Base-by-base conservation (phyloP, 352 stramenopile genomes). In the Pythium brassicae region DNA sequence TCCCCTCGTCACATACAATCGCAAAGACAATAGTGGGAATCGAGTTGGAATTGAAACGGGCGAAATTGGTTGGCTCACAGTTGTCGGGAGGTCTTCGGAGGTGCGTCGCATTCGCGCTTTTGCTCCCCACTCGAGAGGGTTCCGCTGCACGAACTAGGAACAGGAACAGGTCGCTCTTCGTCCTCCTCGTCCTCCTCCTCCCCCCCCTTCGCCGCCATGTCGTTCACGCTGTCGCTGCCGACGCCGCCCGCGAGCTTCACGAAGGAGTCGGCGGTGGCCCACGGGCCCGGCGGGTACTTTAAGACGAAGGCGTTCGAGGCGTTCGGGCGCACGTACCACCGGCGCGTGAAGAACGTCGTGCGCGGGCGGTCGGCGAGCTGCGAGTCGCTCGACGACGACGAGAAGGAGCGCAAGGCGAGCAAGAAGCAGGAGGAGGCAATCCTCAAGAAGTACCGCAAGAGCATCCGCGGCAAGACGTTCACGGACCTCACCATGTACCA, bases 401-500 rank as follows among this genome's bases (percentile, higher is more conserved):
- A 78, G 20, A 74, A 78, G 63, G 66, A 68, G 10, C 79, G 80
- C 52, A 75, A 86, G 43, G 68, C 69, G n/a, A 59, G 76, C 55
- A 74, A 77, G 55, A 87, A 87, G 65, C 59, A 86, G 55, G 83
- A 93, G 55, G 83, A 78, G 42, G 69, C 63, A 7, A 72, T 86
- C 23, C 63, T 93, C 15, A 74, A 74, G 52, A 93, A 93, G 67
- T 93, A 93, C 68, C 74, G 77, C 55, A 87, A 87, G 68, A 86
- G 71, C 57, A 81, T 93, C 57, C 74, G 73, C 42, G 81, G 81
- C 59, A 93, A 91, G 68, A 89, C 76, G 65, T 93, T 93, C 63
- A 19, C 84, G 55, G 77, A 91, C 27, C 65, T 93, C 34, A 93
- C 83, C 27, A 93, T 93, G 83, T 93, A 93, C 72, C 74, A 93